Evolutionary conservation across 345 rosid genomes (phyloP).

Genomic region (Abelmoschus esculentus): DNA sequence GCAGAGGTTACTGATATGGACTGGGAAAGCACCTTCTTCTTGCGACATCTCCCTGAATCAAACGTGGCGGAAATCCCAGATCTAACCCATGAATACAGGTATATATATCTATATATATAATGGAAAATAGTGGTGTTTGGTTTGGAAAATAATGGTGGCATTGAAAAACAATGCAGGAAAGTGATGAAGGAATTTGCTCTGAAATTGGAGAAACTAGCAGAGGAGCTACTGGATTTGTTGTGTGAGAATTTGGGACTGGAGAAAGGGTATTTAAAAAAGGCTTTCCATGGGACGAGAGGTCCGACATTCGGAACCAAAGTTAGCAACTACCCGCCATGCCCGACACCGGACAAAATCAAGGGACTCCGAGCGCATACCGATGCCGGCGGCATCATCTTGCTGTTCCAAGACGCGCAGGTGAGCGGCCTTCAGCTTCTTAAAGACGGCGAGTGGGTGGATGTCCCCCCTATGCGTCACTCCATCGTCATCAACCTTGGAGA

Average conservation of each 20-base stretch:
- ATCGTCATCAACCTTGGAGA: constrained; percentile 91
- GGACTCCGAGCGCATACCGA: constrained; percentile 97
- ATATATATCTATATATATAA: neutral
- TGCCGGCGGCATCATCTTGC: constrained; percentile 90
- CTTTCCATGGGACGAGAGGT: constrained; percentile 52
- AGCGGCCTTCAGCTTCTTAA: constrained; percentile 95
- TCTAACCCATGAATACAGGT: constrained; percentile 74
- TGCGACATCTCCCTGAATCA: constrained; percentile 68
- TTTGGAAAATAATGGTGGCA: too few species aligned
- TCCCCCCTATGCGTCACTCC: constrained; percentile 91
- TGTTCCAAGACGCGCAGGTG: constrained; percentile 81
- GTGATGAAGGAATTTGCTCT: constrained; percentile 68
- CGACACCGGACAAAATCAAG: constrained; percentile 79
- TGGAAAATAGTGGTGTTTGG: too few species aligned
- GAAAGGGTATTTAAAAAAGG: constrained; percentile 66
- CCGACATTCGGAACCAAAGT: constrained; percentile 92
- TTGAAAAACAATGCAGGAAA: constrained; percentile 29
- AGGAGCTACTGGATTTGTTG: constrained; percentile 62
- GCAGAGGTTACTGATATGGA: constrained; percentile 72
- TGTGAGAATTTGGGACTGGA: constrained; percentile 85
- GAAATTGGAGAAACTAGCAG: constrained; percentile 71
- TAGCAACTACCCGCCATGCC: constrained; percentile 96
- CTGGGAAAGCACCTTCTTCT: constrained; percentile 82
- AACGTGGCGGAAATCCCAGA: constrained; percentile 64
- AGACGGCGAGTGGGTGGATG: constrained; percentile 81